Evolutionary conservation across 257 asterid genomes (phyloP), one percentile per base, ranked within the genome.

Genomic region (Penstemon eatonii): DNA sequence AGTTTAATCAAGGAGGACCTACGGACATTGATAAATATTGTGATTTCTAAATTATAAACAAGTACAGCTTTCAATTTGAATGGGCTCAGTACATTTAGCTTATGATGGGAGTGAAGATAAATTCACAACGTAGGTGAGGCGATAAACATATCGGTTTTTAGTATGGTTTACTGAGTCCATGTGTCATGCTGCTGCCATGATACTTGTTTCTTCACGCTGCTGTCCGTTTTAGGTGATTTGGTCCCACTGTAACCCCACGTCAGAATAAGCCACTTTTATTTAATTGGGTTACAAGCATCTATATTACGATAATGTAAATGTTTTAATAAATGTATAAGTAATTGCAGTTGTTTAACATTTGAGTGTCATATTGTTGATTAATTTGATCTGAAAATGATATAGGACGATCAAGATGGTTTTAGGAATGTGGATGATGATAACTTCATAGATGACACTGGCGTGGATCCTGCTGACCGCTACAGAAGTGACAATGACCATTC

Each of bases 391-490:
- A 39, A 50, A 18, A 60, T 76, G 60, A 46, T 69, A 64, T 67
- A 83, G 89, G 89, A 83, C 76, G 89, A 83, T 66, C 76, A 63
- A n/a, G 84, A 82, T 45, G 87, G 86, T 56, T 43, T 53, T 11
- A 76, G 81, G 73, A 78, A 72, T 2, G 6, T 75, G 36, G 79
- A 82, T 52, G 87, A 85, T 74, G 90, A 82, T 70, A 82, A 85
- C 75, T 82, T 85, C 84, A 85, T 84, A 63, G 87, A 84, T 69
- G 90, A 84, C 65, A 73, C 43, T 55, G 90, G 90, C 5, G 66
- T 84, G 70, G 85, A 82, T 73, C 87, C 90, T 38, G 80, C 78
- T 60, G 85, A 73, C 65, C 79, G 81, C 53, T 82, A 79, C 58
- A 82, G 78, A 67, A 78, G 78, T 55, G 83, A 78, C 47, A 63